A percentile compares a stretch with the other conserved stretches of the same genome.
These are phyloP conservation scores for Ophiosphaerella herpotricha DNA, from an alignment of 2,329 filamentous ascomycete genomes.

Conservation along the genomic window DNA sequence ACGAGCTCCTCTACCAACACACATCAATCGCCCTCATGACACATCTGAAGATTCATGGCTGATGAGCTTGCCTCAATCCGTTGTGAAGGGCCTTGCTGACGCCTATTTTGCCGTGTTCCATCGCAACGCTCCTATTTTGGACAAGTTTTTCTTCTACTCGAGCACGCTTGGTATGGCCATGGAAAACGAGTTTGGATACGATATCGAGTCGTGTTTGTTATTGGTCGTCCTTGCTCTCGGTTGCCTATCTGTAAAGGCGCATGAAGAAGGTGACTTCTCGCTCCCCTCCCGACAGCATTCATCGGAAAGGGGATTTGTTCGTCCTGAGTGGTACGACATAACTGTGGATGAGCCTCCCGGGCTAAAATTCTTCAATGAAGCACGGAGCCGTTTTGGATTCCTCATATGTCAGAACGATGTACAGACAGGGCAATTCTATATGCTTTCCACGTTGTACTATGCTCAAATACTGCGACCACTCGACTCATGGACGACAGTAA, in stretches of 20 bases:
- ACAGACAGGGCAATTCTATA: slow-evolving; percentile 58
- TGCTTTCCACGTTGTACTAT: slow-evolving; percentile 58
- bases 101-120: slow-evolving; percentile 61
- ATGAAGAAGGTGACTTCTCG: slow-evolving; percentile 56
- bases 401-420: slow-evolving; percentile 56
- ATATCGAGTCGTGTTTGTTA: slow-evolving; percentile 58
- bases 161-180: slow-evolving; percentile 56
- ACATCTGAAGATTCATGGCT: slow-evolving; percentile 50
- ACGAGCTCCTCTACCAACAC: slow-evolving; percentile 51
- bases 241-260: slow-evolving; percentile 55
- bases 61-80: slow-evolving; percentile 52
- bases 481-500: slow-evolving; percentile 60
- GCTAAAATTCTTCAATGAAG: slow-evolving; percentile 60
- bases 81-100: slow-evolving; percentile 58
- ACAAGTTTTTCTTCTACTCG: slow-evolving; percentile 57
- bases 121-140: slow-evolving; percentile 58
- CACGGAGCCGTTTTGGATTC: slow-evolving; percentile 57
- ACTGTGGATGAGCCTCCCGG: slow-evolving; percentile 50
- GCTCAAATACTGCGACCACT: slow-evolving; percentile 58
- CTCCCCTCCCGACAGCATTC: slow-evolving; percentile 41
- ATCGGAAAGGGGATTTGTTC: slow-evolving; percentile 23
- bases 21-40: slow-evolving; percentile 40
- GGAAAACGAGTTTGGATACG: slow-evolving; percentile 57
- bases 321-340: slow-evolving; percentile 42
- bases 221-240: slow-evolving; percentile 58